Evolutionary conservation across 345 rosid species (phyloP), one percentile per base, ranked within the genome.

Genomic region (Triadica sebifera): DNA sequence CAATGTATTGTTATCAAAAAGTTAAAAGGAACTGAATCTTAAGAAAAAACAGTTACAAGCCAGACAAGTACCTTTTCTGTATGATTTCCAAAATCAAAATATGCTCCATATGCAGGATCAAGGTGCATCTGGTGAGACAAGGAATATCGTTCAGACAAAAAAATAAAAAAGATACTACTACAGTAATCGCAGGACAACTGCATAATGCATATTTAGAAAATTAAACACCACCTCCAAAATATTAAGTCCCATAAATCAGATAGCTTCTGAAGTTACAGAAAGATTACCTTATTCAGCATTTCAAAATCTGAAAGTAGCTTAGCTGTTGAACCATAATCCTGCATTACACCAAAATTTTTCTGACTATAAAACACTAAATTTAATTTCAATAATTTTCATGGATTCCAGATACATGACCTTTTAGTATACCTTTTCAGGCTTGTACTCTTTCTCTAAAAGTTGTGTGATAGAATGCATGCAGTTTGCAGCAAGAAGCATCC

Each of bases 401-500:
- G 17, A 46, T 59, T 58, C 51, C 50, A 77, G 43, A 72, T 49
- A 34, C 13, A 45, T 60, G 17, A 39, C 6, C n/a, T 45, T 39
- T 25, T 43, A 19, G 34, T 8, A 69, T 82, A 93, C 97, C 94
- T 86, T 80, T 25, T 39, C 81, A 38, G 65, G 65, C 75, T 74
- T 72, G 12, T 79, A 65, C 74, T 83, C 82, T 56, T 68, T 79
- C 75, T 80, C 66, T 80, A 89, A 51, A 78, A 92, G 82, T 81
- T 80, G 81, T 7, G 75, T 50, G 80, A 94, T 89, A 69, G 92
- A 89, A 78, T 82, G 81, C 95, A 95, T 85, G 84, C 93, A 95
- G 56, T 89, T 90, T 67, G 96, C 96, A 8, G 94, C 97, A 72
- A 94, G 97, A 81, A 87, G 90, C 93, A 94, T 92, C 97, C 98